Conservation (phyloP, 305 asterid species). For the Fraxinus ornus region DNA sequence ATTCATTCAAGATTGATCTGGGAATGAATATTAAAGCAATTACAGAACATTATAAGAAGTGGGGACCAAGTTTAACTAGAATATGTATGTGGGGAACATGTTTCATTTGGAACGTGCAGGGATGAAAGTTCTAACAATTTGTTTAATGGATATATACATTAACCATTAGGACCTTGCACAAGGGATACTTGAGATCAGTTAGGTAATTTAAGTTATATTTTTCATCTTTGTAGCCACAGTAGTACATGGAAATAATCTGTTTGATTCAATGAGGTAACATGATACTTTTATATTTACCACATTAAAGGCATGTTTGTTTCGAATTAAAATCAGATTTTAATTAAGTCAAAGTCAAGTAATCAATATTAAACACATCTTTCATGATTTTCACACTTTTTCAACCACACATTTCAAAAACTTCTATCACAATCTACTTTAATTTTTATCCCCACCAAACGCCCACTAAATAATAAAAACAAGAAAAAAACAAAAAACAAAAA, state of each 20-base stretch:
- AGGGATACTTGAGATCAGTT: neutral
- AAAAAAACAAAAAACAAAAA: too few relatives aligned
- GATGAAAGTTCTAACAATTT: slow-evolving; percentile 16
- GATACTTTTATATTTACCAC: too few relatives aligned
- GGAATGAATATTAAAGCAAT: neutral
- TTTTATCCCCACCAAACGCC: too few relatives aligned
- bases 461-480: too few relatives aligned
- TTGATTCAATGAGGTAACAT: too few relatives aligned
- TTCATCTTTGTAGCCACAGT: neutral
- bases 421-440: too few relatives aligned
- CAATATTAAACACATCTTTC: too few relatives aligned
- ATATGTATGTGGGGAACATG: slow-evolving; percentile 23
- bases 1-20: neutral
- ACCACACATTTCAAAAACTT: too few relatives aligned
- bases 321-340: too few relatives aligned
- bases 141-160: neutral
- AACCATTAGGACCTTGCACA: neutral
- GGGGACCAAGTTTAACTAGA: slow-evolving; percentile 22
- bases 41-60: neutral
- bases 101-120: slow-evolving; percentile 32
- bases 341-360: too few relatives aligned
- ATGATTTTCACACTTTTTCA: too few relatives aligned
- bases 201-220: neutral
- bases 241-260: neutral
- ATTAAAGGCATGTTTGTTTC: too few relatives aligned